Percentiles rank a stretch among this genome's conserved stretches.
Conservation (phyloP, 768 basidiomycete species). For the Cyclocybe aegerita region DNA sequence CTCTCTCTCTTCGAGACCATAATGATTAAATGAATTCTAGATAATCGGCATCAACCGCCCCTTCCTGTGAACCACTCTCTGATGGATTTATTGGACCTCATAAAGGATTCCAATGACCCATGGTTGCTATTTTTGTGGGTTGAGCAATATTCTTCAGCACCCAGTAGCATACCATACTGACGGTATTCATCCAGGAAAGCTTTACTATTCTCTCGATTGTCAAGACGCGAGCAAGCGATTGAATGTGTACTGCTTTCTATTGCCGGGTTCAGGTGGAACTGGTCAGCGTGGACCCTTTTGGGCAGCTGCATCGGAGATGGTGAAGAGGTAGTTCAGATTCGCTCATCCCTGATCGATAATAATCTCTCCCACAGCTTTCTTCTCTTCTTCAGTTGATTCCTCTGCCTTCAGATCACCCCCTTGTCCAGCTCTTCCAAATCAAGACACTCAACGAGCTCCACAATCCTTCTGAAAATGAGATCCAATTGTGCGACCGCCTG, state of each 20-base stretch:
- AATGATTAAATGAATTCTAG: conserved; percentile 31
- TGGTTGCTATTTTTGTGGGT: conserved; percentile 84
- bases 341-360: conserved; percentile 7
- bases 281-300: conserved; percentile 90
- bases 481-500: conserved; percentile 78
- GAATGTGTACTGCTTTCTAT: conserved; percentile 79
- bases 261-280: conserved; percentile 84
- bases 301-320: conserved; percentile 75
- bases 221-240: conserved; percentile 82
- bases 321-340: conserved; percentile 64
- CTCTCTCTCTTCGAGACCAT: not conserved
- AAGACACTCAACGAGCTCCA: conserved; percentile 89
- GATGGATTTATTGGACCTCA: conserved; percentile 55
- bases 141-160: not conserved
- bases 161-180: conserved; percentile 4
- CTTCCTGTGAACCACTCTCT: conserved; percentile 63
- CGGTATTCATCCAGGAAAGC: conserved; percentile 58
- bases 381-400: conserved; percentile 49
- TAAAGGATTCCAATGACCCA: conserved; percentile 65
- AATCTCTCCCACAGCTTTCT: conserved; percentile 37
- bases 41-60: conserved; percentile 67
- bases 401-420: conserved; percentile 43
- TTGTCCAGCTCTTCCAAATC: conserved; percentile 76
- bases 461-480: conserved; percentile 83
- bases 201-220: conserved; percentile 76